Percentiles rank a stretch among this genome's conserved stretches.
phyloP scores from a whole-genome alignment of 129 eudicot species.

The Cynara cardunculus region DNA sequence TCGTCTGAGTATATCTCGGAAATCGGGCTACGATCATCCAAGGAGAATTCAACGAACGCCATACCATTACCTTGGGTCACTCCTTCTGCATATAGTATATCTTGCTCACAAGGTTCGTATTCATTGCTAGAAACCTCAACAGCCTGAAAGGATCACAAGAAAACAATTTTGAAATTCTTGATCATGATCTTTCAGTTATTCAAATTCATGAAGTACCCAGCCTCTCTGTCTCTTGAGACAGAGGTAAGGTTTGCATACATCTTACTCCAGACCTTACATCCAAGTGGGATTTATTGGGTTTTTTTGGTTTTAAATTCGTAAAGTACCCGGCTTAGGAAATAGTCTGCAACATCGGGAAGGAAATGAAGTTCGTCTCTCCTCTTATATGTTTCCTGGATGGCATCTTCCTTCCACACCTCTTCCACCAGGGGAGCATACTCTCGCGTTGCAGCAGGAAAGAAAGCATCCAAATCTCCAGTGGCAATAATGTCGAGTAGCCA shows the following conservation, averaged over 20 bases:
- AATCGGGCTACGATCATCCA: conserved; percentile 93
- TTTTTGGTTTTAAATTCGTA: background rate
- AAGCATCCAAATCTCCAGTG: conserved; percentile 75
- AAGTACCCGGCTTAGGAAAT: conserved; percentile 86
- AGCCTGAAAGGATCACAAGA: conserved; percentile 44
- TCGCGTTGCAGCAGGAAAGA: conserved; percentile 97
- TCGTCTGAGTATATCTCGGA: conserved; percentile 72
- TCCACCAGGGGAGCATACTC: conserved; percentile 73
- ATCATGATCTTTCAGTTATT: background rate
- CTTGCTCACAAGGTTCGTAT: conserved; percentile 87
- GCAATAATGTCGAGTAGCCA: conserved; percentile 79
- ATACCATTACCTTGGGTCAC: conserved; percentile 93
- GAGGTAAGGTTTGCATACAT: too few species aligned
- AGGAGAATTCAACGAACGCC: conserved; percentile 91
- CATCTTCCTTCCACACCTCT: conserved; percentile 82
- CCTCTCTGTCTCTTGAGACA: too few species aligned
- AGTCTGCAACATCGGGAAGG: conserved; percentile 96
- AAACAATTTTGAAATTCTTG: background rate
- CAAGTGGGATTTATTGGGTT: background rate
- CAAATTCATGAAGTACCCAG: background rate
- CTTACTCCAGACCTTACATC: too few species aligned
- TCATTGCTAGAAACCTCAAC: conserved; percentile 96
- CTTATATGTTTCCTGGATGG: conserved; percentile 82
- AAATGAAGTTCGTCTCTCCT: conserved; percentile 84
- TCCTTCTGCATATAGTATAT: conserved; percentile 92